Evolutionary conservation across 148 eudicot genomes (phyloP).

Genomic region (Fagopyrum esculentum): DNA sequence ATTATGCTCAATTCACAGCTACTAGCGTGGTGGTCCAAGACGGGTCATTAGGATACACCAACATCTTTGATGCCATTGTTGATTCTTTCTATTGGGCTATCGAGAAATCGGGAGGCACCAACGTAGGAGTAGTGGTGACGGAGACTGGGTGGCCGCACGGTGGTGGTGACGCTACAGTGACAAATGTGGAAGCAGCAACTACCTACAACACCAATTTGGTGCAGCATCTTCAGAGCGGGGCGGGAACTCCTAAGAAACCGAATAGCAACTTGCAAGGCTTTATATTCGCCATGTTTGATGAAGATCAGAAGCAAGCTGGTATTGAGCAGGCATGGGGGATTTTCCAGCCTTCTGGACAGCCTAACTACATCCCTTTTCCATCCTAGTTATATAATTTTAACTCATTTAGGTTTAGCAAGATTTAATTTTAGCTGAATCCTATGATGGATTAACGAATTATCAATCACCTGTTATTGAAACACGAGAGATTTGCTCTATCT

Average conservation of each 20-base stretch:
- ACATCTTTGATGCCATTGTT: constrained; percentile 38
- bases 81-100: constrained; percentile 32
- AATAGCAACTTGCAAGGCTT: constrained; percentile 15
- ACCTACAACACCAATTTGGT: constrained; percentile 28
- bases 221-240: constrained; percentile 4
- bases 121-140: constrained; percentile 21
- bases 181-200: constrained; percentile 25
- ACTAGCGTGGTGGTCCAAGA: constrained; percentile 23
- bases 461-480: no score
- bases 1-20: constrained; percentile 35
- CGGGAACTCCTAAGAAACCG: constrained; percentile 32
- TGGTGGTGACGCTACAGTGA: constrained; percentile 27
- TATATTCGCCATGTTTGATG: constrained; percentile 32
- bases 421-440: no score
- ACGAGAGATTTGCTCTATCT: no score
- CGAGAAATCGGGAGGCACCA: constrained; percentile 19
- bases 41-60: constrained; percentile 22
- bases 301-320: constrained; percentile 26
- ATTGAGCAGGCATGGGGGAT: constrained; percentile 1
- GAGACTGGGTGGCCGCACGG: constrained; percentile 39
- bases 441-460: no score
- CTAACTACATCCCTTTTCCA: no score
- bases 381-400: no score
- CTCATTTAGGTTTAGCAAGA: no score
- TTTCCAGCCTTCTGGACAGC: no score